phyloP scores from a whole-genome alignment of 2,329 filamentous ascomycete genomes.

The Fusarium annulatum region DNA sequence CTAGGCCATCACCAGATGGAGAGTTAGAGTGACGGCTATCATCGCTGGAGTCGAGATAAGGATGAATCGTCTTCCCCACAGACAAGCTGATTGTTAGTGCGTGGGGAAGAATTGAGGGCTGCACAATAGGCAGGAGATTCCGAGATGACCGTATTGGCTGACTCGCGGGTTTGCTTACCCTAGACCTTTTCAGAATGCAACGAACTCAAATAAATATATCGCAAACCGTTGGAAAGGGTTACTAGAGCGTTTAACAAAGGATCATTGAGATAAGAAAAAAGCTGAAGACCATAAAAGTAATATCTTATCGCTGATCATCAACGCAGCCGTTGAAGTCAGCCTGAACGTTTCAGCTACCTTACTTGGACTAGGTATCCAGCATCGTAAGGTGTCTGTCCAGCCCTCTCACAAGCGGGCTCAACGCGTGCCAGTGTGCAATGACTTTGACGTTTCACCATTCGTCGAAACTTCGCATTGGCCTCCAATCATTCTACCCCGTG shows the following conservation, averaged over 20 bases:
- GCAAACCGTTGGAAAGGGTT: not conserved
- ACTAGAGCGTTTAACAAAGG: fast-evolving
- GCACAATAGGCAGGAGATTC: constrained; percentile 22
- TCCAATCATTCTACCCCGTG: not conserved
- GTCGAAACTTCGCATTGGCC: not conserved
- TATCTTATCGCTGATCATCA: fast-evolving
- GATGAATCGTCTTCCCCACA: not conserved
- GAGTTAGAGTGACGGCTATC: constrained; percentile 12
- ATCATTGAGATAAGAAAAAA: fast-evolving
- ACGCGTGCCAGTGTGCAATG: not conserved
- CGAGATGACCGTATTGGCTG: not conserved
- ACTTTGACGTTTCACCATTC: not conserved
- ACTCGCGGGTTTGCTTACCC: not conserved
- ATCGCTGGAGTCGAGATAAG: constrained; percentile 27
- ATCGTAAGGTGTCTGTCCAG: not conserved
- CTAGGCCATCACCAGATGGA: not conserved
- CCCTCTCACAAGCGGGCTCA: not conserved
- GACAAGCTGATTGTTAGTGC: not conserved
- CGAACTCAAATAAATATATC: too few relatives aligned
- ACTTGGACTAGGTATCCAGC: too few relatives aligned
- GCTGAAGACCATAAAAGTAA: not conserved
- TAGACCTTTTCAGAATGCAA: not conserved
- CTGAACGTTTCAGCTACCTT: not conserved
- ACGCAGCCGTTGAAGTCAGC: not conserved
- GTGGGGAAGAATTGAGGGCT: not conserved